These are phyloP conservation scores for Euphorbia tirucalli DNA, from an alignment of 345 rosid genomes.

Conservation along the genomic window DNA sequence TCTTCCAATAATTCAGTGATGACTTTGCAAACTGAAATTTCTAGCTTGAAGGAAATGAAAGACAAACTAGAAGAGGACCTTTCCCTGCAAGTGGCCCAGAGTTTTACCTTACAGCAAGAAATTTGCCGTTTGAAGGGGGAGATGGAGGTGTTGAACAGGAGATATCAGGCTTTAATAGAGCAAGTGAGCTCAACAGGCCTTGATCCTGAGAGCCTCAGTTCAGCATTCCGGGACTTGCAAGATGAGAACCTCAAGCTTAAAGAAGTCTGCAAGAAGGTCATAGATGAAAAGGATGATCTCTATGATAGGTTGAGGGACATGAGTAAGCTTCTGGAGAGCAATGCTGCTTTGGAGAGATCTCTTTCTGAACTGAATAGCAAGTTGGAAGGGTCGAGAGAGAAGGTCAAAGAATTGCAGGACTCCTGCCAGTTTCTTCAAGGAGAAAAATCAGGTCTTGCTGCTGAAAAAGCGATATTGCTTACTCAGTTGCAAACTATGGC, in stretches of 20 bases:
- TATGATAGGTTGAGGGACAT: constrained; percentile 51
- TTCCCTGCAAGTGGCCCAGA: constrained; percentile 21
- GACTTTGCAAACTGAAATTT: constrained; percentile 43
- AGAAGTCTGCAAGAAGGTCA: constrained; percentile 21
- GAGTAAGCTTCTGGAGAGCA: constrained; percentile 53
- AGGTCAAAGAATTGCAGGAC: constrained; percentile 39
- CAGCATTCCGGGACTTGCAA: constrained; percentile 28
- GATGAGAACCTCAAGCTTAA: constrained; percentile 25
- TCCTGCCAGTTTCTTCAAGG: constrained; percentile 53
- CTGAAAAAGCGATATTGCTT: constrained; percentile 54
- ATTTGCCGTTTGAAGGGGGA: constrained; percentile 27
- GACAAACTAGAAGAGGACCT: constrained; percentile 27
- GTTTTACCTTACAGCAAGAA: constrained; percentile 26
- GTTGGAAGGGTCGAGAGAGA: constrained; percentile 27
- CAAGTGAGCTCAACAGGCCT: constrained; percentile 25
- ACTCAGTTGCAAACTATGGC: constrained; percentile 76
- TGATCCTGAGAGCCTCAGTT: constrained; percentile 21
- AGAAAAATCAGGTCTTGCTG: constrained; percentile 29
- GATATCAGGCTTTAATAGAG: constrained; percentile 26
- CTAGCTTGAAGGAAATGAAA: constrained; percentile 26
- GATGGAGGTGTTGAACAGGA: constrained; percentile 24
- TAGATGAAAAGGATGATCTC: constrained; percentile 27
- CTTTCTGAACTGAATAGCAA: constrained; percentile 22
- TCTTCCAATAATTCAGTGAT: constrained; percentile 46
- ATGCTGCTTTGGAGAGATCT: constrained; percentile 33